Evolutionary conservation across 306 rosid species (phyloP).

Genomic region (cucumber (Cucumis sativus)): DNA sequence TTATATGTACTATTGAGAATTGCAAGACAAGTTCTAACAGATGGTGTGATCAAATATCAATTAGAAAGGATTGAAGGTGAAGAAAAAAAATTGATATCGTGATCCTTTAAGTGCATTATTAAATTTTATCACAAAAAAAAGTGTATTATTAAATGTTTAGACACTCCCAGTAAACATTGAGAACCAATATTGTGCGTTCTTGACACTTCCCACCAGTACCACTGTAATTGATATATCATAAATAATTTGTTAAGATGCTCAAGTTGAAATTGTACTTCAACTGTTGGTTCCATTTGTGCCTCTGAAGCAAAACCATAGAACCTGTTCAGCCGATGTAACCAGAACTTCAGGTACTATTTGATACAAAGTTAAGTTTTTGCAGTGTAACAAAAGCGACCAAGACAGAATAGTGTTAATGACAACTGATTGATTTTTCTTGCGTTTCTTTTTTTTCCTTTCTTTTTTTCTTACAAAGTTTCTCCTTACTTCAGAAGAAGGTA

Average conservation of each 20-base stretch:
- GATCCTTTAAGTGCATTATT: not conserved
- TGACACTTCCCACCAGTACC: not conserved
- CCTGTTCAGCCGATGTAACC: conserved; percentile 23
- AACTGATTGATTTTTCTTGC: not conserved
- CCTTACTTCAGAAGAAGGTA: not conserved
- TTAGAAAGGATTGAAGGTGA: not conserved
- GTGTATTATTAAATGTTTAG: not conserved
- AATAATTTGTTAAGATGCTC: not conserved
- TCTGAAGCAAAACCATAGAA: conserved; percentile 90
- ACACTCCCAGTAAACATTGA: not conserved
- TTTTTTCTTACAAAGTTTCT: not conserved
- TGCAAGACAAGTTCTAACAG: not conserved
- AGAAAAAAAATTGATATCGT: not conserved
- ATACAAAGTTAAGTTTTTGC: not conserved
- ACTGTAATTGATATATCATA: not conserved
- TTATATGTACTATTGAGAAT: not conserved
- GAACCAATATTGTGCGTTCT: not conserved
- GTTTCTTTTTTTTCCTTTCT: too few species aligned
- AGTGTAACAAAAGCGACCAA: not conserved
- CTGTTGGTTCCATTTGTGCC: conserved; percentile 82
- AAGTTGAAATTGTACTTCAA: conserved; percentile 47
- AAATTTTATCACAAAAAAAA: not conserved
- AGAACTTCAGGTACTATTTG: not conserved
- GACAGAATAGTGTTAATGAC: not conserved
- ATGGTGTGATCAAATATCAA: not conserved